Conservation (phyloP, 2,329 filamentous ascomycete genomes). For the Ceratocystis cacaofunesta region DNA sequence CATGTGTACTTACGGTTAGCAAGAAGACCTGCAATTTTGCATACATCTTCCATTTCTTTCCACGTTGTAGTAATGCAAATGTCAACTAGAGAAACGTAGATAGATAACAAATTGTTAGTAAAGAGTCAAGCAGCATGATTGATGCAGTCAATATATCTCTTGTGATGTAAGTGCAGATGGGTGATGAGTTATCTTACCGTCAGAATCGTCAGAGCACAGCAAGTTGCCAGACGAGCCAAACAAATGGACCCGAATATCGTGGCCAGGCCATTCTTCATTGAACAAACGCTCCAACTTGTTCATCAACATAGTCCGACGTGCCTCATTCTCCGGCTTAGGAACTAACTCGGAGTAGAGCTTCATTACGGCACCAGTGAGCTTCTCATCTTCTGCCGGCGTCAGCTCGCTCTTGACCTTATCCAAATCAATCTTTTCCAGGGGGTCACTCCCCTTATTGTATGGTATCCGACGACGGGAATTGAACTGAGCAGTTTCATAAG, state of each 20-base stretch:
- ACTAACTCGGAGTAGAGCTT: constrained; percentile 73
- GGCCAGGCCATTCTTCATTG: constrained; percentile 81
- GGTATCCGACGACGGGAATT: constrained; percentile 76
- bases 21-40: constrained; percentile 74
- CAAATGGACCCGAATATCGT: constrained; percentile 76
- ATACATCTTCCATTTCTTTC: constrained; percentile 78
- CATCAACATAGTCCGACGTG: constrained; percentile 61
- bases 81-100: constrained; percentile 51
- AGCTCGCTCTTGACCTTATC: constrained; percentile 58
- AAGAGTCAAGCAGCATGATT: not conserved
- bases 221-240: constrained; percentile 98
- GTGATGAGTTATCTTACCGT: constrained; percentile 46
- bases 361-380: constrained; percentile 67
- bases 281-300: constrained; percentile 76
- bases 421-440: constrained; percentile 55
- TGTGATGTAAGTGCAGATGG: not conserved
- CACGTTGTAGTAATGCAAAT: constrained; percentile 91
- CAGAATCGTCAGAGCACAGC: constrained; percentile 87
- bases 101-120: not conserved
- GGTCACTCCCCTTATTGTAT: constrained; percentile 74
- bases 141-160: no score
- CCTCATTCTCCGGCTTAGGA: constrained; percentile 65
- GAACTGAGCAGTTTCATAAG: constrained; percentile 75
- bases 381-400: constrained; percentile 56
- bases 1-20: constrained; percentile 57